These are phyloP conservation scores for Entonaema liquescens DNA, from an alignment of 495 filamentous ascomycete genomes.

Conservation along the genomic window DNA sequence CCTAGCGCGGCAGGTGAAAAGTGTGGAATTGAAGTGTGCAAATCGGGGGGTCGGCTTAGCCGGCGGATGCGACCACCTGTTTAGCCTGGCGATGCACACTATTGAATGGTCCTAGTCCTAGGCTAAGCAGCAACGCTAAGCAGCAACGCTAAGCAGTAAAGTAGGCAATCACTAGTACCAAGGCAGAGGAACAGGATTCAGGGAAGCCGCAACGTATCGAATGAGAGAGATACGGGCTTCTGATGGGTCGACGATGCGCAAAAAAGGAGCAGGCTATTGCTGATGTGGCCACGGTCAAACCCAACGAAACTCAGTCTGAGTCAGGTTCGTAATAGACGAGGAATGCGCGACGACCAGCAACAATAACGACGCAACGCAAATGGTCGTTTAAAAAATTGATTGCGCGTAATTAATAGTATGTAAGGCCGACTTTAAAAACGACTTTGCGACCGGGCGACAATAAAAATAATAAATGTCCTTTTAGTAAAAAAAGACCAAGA, in stretches of 20 bases:
- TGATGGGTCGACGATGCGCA: conserved; percentile 39
- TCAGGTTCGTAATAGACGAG: conserved; percentile 38
- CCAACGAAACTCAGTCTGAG: conserved; percentile 48
- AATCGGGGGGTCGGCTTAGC: conserved; percentile 44
- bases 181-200: conserved; percentile 26
- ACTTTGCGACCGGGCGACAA: conserved; percentile 45
- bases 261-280: conserved; percentile 42
- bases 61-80: conserved; percentile 35
- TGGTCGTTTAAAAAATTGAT: conserved; percentile 23
- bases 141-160: neutral
- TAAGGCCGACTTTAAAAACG: conserved; percentile 21
- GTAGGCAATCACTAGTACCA: conserved; percentile 28
- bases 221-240: conserved; percentile 20
- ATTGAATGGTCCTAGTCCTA: conserved; percentile 30
- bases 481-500: conserved; percentile 14
- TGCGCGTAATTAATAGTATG: conserved; percentile 36
- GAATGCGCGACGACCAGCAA: conserved; percentile 35
- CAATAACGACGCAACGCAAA: conserved; percentile 24
- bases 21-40: conserved; percentile 37
- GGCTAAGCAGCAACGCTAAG: conserved; percentile 19
- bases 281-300: conserved; percentile 49
- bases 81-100: conserved; percentile 32
- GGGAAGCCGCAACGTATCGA: conserved; percentile 34
- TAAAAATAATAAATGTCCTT: conserved; percentile 42
- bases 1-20: conserved; percentile 32